Percentiles rank a stretch among this genome's conserved stretches.
These are phyloP conservation scores for Trichophyton equinum DNA, from an alignment of 2,329 filamentous ascomycete species.

Conservation along the genomic window DNA sequence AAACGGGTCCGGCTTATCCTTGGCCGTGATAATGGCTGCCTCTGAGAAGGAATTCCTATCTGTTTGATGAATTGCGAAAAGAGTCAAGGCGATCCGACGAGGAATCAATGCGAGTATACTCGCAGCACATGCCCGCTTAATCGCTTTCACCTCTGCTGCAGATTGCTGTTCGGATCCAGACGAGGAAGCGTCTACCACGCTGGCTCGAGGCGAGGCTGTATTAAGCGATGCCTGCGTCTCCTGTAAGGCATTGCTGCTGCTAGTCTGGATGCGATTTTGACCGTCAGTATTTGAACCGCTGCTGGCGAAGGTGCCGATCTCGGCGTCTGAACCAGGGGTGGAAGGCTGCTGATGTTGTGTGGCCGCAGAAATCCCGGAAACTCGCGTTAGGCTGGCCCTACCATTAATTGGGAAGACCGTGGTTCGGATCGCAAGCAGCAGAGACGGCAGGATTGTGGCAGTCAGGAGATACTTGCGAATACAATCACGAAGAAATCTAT, in stretches of 20 bases:
- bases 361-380: conserved; percentile 5
- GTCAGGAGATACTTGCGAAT: conserved; percentile 51
- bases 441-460: conserved; percentile 50
- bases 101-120: conserved; percentile 33
- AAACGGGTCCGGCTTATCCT: background rate
- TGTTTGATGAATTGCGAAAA: conserved; percentile 10
- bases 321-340: conserved; percentile 11
- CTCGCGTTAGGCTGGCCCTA: conserved; percentile 5
- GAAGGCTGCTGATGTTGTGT: background rate
- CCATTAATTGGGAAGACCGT: conserved; percentile 59
- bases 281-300: background rate
- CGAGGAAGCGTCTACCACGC: conserved; percentile 5
- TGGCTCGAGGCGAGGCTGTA: conserved; percentile 4
- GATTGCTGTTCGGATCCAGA: conserved; percentile 16
- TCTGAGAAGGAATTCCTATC: background rate
- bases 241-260: background rate
- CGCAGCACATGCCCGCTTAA: conserved; percentile 34
- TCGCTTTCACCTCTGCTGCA: conserved; percentile 24
- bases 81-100: conserved; percentile 29
- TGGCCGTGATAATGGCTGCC: conserved; percentile 4
- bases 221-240: conserved; percentile 12
- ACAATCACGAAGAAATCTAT: conserved; percentile 35
- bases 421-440: conserved; percentile 51
- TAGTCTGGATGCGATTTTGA: conserved; percentile 2
- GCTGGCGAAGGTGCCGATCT: conserved; percentile 14